A percentile compares a stretch with the other conserved stretches of the same genome.
Evolutionary conservation across 2,329 filamentous ascomycete genomes (phyloP).

Genomic region (Akanthomyces uredinophilus): DNA sequence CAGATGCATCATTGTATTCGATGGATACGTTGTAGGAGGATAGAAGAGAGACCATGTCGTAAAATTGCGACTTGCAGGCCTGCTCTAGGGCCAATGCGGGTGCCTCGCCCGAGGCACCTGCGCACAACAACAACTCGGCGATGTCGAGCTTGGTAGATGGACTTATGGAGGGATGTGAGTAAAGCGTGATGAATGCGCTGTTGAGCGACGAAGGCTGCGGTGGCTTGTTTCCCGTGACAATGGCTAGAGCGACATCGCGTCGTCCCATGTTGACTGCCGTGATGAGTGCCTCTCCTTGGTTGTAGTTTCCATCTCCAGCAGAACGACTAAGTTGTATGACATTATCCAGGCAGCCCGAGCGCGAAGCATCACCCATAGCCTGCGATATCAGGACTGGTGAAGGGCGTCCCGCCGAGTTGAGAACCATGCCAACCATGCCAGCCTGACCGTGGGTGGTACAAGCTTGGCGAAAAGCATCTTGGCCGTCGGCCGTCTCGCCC

Average conservation of each 20-base stretch:
- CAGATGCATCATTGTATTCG: constrained; percentile 39
- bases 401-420: constrained; percentile 46
- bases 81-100: constrained; percentile 44
- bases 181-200: constrained; percentile 45
- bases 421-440: constrained; percentile 42
- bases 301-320: constrained; percentile 47
- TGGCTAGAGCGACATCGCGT: constrained; percentile 50
- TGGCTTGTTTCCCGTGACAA: constrained; percentile 48
- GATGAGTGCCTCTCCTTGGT: constrained; percentile 48
- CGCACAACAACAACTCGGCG: constrained; percentile 53
- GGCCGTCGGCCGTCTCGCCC: constrained; percentile 42
- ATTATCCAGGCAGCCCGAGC: constrained; percentile 44
- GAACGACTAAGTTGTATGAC: constrained; percentile 48
- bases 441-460: constrained; percentile 42
- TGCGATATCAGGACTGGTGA: constrained; percentile 40
- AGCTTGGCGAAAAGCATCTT: constrained; percentile 48
- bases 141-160: constrained; percentile 47
- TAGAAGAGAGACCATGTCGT: constrained; percentile 51
- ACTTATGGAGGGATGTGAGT: constrained; percentile 40
- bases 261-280: constrained; percentile 43
- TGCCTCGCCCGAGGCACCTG: constrained; percentile 49
- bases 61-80: constrained; percentile 44
- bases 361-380: constrained; percentile 46
- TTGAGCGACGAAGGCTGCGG: constrained; percentile 44
- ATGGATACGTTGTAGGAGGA: constrained; percentile 49